Base-by-base conservation (phyloP, 2,329 filamentous ascomycete species). In the Pseudogymnoascus sp. region DNA sequence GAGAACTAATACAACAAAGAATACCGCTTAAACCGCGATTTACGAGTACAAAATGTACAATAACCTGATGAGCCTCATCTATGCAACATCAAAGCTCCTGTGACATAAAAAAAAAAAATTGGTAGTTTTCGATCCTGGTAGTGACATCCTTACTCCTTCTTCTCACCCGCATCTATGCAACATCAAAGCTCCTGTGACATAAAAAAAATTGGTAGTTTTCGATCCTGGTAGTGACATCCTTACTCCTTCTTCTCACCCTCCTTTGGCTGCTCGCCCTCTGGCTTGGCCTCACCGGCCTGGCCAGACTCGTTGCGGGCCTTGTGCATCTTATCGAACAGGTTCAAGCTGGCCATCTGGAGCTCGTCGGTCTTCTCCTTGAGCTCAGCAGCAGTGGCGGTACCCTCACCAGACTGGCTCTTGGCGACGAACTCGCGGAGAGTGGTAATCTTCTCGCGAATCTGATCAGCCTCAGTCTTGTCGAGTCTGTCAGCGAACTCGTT, bases 261-360 rank as follows among this genome's bases (percentile, higher is more conserved):
- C 62, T 69, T 61, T 70, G 58, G 58, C 66, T 68, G 58, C 66
- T 68, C 65, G 76, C 78, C 78, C 73, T 80, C 77, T 71, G 79
- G 75, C 72, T 76, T 69, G 71, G 78, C 45, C 45, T 55, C 45
- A 71, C 74, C 68, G 72, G 83, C 78, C 74, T 84, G 77, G 73
- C 80, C 76, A 70, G 81, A 81, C 81, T 92, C 89, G 70, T 79
- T 77, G 71, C 91, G 88, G 70, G 93, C 91, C 84, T 96, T 95
- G 90, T 99, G 93, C 91, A 99, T 96, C 89, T 97, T 97, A 83
- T 97, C 94, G 78, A 99, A 97, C 73, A 97, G 87, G 80, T 90
- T 96, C 80, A 99, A 83, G 78, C 89, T 93, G 70, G 93, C 91
- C 76, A 89, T 90, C 82, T 97, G 94, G 74, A 99, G 90, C 79